Base-by-base conservation (phyloP, 352 stramenopile genomes). In the Phytophthora capsici region DNA sequence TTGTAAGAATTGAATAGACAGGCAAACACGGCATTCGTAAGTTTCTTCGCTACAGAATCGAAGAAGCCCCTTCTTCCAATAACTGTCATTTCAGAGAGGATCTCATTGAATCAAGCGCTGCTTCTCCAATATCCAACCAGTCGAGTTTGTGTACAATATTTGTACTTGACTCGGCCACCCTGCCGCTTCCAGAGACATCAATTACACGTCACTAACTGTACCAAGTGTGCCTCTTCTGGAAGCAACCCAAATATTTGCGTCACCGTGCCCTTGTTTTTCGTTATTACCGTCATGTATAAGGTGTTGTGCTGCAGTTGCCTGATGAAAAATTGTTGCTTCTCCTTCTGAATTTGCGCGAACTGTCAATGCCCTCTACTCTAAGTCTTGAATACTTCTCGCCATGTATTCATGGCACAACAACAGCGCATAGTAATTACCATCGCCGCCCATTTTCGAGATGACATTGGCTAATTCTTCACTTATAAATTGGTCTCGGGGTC, bases 351-450 rank as follows among this genome's bases (percentile, higher is more conserved):
- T 77, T 13, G 57, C 68, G 23, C 14, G 63, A 63, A 25, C 63
- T 51, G 23, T 76, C 68, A 0, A 69, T 20, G 4, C 58, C 50
- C 44, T 72, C 73, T 2, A 57, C 4, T 63, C 68, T 17, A 69
- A 16, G 10, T 60, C 28, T 41, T 22, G 19, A 20, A 76, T 63
- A 26, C 68, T 76, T 9, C 69, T 76, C 9, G 41, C 20, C 12
- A 63, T 76, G 9, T 69, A 72, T 37, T 76, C 41, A 28, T 76
- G 68, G 0, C 26, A 53, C 19, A 76, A 36, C 6, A 74, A 32
- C 43, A 64, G 19, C 17, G 52, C 51, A 37, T 69, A 64, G 3
- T 38, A 61, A n/a, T 61, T 44, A 14, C 61, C 46, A 9, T 41
- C 36, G 20, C 13, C 5, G 14, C 40, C 28, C 48, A 60, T 60